phyloP scores from a whole-genome alignment of 129 eudicot genomes.

The Kitagawia praeruptora region DNA sequence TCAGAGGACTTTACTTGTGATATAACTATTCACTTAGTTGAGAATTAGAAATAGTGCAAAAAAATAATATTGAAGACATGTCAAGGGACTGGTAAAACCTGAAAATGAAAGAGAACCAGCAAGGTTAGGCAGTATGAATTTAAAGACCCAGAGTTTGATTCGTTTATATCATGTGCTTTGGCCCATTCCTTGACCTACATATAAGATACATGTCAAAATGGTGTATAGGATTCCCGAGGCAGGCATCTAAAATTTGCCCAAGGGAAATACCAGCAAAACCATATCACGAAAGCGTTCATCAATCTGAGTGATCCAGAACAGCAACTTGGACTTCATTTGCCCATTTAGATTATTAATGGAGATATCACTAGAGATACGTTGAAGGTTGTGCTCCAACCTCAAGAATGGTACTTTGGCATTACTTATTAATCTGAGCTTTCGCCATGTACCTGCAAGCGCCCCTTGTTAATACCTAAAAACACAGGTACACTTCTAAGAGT shows the following conservation, averaged over 20 bases:
- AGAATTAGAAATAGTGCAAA: not conserved
- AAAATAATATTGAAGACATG: not conserved
- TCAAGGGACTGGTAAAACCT: conserved; percentile 34
- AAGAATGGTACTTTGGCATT: conserved; percentile 75
- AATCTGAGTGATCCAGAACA: conserved; percentile 73
- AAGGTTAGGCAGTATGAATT: conserved; percentile 84
- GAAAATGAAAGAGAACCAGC: conserved; percentile 81
- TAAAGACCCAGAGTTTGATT: conserved; percentile 66
- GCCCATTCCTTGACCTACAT: conserved; percentile 98
- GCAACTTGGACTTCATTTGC: conserved; percentile 79
- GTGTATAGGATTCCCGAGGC: conserved; percentile 4
- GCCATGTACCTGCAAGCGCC: conserved; percentile 52
- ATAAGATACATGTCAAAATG: conserved; percentile 17
- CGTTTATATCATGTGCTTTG: conserved; percentile 63
- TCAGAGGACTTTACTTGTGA: not conserved
- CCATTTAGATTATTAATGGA: conserved; percentile 74
- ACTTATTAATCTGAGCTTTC: conserved; percentile 46
- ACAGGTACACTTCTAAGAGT: conserved; percentile 1
- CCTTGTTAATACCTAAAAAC: not conserved
- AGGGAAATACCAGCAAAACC: conserved; percentile 66
- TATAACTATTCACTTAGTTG: not conserved
- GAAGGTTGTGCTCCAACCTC: conserved; percentile 46
- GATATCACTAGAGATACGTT: conserved; percentile 71
- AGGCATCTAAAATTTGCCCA: conserved; percentile 8
- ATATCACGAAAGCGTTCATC: conserved; percentile 78